A percentile compares a stretch with the other conserved stretches of the same genome.
phyloP scores from a whole-genome alignment of 805 yeast genomes.

The Hanseniaspora hatyaiensis region DNA sequence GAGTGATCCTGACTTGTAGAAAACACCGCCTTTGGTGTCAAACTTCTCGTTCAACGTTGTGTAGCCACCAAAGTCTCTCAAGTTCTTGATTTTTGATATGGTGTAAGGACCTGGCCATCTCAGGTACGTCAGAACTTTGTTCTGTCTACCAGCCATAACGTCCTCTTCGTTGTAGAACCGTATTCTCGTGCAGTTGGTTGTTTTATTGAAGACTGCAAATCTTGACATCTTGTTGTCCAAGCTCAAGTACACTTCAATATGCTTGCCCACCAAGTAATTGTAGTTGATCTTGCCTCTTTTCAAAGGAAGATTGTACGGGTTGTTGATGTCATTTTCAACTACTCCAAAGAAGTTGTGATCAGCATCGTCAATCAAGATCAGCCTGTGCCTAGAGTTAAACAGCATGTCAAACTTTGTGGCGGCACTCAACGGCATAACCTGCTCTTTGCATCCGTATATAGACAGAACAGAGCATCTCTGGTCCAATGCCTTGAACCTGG shows the following conservation, averaged over 20 bases:
- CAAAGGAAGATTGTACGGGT: constrained; percentile 33
- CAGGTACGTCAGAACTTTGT: constrained; percentile 1
- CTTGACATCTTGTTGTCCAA: constrained; percentile 42
- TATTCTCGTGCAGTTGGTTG: constrained; percentile 7
- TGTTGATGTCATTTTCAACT: constrained; percentile 29
- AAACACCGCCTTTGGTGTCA: constrained; percentile 41
- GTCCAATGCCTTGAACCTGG: constrained; percentile 33
- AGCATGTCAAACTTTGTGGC: constrained; percentile 46
- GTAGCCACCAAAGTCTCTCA: constrained; percentile 76
- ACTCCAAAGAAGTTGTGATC: constrained; percentile 71
- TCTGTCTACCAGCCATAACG: background rate
- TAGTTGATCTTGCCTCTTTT: constrained; percentile 45
- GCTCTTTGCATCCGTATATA: constrained; percentile 61
- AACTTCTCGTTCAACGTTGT: constrained; percentile 29
- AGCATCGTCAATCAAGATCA: constrained; percentile 52
- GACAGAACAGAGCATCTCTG: constrained; percentile 45
- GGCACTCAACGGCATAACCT: constrained; percentile 54
- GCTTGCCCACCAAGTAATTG: constrained; percentile 41
- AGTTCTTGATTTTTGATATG: constrained; percentile 40
- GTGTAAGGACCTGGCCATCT: constrained; percentile 24
- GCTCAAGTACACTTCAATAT: constrained; percentile 25
- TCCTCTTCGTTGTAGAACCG: background rate
- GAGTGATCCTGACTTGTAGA: constrained; percentile 57
- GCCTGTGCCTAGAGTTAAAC: constrained; percentile 43
- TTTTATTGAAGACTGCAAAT: constrained; percentile 31